phyloP scores from a whole-genome alignment of 179 eudicot species.

The Pouteria campechiana region DNA sequence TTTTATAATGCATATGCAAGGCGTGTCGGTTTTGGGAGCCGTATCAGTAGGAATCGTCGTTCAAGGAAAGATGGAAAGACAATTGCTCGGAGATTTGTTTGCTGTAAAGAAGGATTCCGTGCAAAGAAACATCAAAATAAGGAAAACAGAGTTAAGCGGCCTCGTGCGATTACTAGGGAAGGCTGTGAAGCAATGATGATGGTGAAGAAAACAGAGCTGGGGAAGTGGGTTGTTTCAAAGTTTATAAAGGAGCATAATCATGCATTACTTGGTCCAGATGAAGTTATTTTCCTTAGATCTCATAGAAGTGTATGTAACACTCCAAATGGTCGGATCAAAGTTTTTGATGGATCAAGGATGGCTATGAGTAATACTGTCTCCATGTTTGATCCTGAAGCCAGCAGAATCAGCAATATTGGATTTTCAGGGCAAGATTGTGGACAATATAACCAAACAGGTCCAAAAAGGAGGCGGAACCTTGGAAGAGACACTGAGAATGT shows the following conservation, averaged over 20 bases:
- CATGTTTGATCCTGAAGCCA: constrained; percentile 17
- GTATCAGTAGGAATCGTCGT: constrained; percentile 8
- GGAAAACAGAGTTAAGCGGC: constrained; percentile 16
- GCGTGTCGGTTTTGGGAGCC: constrained; percentile 11
- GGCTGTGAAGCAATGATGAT: constrained; percentile 20
- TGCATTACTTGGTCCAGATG: constrained; percentile 19
- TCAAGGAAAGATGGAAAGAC: constrained; percentile 7
- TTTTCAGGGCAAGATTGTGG: constrained; percentile 10
- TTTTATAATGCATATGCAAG: constrained; percentile 14
- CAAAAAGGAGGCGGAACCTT: constrained; percentile 19
- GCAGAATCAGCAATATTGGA: constrained; percentile 13
- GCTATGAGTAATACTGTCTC: constrained; percentile 23
- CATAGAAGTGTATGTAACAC: constrained; percentile 21
- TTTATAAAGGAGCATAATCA: constrained; percentile 25
- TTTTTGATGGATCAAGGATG: constrained; percentile 26
- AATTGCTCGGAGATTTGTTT: constrained; percentile 8
- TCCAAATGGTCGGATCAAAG: constrained; percentile 19
- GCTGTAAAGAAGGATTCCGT: constrained; percentile 13
- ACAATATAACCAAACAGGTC: constrained; percentile 20
- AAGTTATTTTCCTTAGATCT: constrained; percentile 22
- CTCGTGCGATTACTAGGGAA: constrained; percentile 15
- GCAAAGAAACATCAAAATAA: too few species aligned
- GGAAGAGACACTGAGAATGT: constrained; percentile 26
- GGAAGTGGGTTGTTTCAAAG: constrained; percentile 22
- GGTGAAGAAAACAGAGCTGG: constrained; percentile 19